Evolutionary conservation across 495 filamentous ascomycete species (phyloP), one percentile per base, ranked within the genome.

Genomic region (Cudoniella acicularis): DNA sequence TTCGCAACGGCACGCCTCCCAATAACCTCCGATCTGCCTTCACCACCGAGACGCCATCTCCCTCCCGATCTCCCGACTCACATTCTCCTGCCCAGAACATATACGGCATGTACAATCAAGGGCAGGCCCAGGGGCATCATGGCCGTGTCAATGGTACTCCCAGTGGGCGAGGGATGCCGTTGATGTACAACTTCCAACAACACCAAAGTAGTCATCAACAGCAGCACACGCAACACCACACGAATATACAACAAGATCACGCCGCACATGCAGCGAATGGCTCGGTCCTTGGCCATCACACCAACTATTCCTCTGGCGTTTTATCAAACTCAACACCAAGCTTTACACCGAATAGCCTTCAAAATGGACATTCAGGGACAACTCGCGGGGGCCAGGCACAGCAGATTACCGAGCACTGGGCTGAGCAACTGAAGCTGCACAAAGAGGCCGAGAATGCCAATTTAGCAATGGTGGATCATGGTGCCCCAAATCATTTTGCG

Each of bases 81-180:
- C 81, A 89, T 69, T 83, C 83, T 56, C 77, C 90, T 54, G 82
- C 81, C 24, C 76, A 84, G 58, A 84, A 79, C 61, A 72, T 80
- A 10, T 89, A 84, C 81, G 77, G 77, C 65, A 96, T 96, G 91
- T 96, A 88, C 76, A 84, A 80, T 62, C 89, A 92, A 67, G 80
- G 79, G 41, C 90, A 92, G 64, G 87, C 92, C 69, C 84, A 87
- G 72, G 85, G 83, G 62, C 91, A 93, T 72, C 88, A 91, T 79
- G 82, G 87, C 64, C 82, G 83, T 62, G 77, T 83, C 62, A 85
- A 80, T 77, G 80, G 79, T 51, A 77, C 75, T 18, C 61, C 42
- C 20, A 72, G 70, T 25, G 72, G 72, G n/a, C 69, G 76, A 45
- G 73, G 74, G 18, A 79, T 88, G 66, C 82, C 81, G 53, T 76